These are phyloP conservation scores for Hypoxylon sp. DNA, from an alignment of 2,329 filamentous ascomycete genomes.

Conservation along the genomic window DNA sequence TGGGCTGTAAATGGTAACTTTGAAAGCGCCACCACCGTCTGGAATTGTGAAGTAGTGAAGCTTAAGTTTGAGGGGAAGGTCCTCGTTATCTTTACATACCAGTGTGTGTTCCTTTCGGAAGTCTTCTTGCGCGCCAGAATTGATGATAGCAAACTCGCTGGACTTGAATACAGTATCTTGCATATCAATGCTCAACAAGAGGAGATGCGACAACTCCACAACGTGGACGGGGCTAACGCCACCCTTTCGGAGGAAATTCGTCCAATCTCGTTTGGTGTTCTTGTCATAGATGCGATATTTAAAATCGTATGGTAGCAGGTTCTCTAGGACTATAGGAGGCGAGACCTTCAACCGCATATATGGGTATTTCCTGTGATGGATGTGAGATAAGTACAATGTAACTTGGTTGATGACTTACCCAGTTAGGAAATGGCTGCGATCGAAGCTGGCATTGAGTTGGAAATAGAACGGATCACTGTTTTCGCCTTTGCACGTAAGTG, in stretches of 20 bases:
- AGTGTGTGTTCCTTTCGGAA: conserved; percentile 86
- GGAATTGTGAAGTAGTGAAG: conserved; percentile 93
- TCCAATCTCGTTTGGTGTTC: conserved; percentile 98
- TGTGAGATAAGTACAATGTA: conserved; percentile 48
- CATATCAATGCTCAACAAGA: conserved; percentile 94
- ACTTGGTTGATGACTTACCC: conserved; percentile 61
- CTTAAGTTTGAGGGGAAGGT: conserved; percentile 81
- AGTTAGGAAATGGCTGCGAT: conserved; percentile 84
- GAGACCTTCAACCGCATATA: conserved; percentile 95
- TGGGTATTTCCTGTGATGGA: conserved; percentile 75
- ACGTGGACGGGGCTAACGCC: conserved; percentile 98
- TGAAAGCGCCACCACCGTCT: conserved; percentile 94
- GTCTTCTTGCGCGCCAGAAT: conserved; percentile 86
- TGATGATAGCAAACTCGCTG: conserved; percentile 98
- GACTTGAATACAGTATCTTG: conserved; percentile 95
- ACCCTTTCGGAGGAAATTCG: conserved; percentile 95
- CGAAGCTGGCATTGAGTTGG: conserved; percentile 88
- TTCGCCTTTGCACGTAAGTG: conserved; percentile 89
- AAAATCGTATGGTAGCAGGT: conserved; percentile 95
- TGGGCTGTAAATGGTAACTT: conserved; percentile 92
- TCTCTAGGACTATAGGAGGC: conserved; percentile 93
- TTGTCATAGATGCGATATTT: conserved; percentile 99
- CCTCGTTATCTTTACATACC: conserved; percentile 85
- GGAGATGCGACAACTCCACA: conserved; percentile 91
- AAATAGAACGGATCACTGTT: conserved; percentile 94